Conservation (phyloP, 2,329 filamentous ascomycete species). For the Sarocladium strictum region DNA sequence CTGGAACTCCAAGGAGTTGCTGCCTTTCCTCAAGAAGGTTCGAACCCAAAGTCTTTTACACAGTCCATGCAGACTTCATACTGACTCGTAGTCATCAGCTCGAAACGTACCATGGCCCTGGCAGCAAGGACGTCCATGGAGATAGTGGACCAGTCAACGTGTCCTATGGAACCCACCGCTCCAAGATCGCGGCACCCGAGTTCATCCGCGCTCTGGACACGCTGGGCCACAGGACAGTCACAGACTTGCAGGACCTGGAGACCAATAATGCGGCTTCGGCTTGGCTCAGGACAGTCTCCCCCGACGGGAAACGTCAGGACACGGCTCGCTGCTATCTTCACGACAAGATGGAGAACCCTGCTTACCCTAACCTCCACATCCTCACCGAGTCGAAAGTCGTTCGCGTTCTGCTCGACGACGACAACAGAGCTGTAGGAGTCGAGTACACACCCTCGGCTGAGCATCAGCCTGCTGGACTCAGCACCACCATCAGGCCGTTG, state of each 20-base stretch:
- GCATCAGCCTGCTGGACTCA: not conserved
- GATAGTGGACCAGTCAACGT: slow-evolving; percentile 41
- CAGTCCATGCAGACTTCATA: no score
- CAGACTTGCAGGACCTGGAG: slow-evolving; percentile 44
- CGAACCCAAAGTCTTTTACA: no score
- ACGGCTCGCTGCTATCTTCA: slow-evolving; percentile 47
- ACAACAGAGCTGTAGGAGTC: slow-evolving; percentile 46
- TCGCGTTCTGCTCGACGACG: slow-evolving; percentile 41
- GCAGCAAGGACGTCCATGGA: slow-evolving; percentile 35
- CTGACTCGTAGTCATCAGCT: slow-evolving; percentile 20
- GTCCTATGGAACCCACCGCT: slow-evolving; percentile 37
- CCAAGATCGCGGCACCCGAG: slow-evolving; percentile 30
- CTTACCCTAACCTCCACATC: slow-evolving; percentile 48
- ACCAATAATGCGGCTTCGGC: slow-evolving; percentile 25
- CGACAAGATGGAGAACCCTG: slow-evolving; percentile 38
- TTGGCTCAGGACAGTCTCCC: slow-evolving; percentile 40
- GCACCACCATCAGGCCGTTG: not conserved
- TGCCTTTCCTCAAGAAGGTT: slow-evolving; percentile 17
- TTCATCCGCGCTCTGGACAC: slow-evolving; percentile 38
- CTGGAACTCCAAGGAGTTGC: slow-evolving; percentile 15
- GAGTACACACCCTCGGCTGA: slow-evolving; percentile 32
- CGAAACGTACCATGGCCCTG: slow-evolving; percentile 43
- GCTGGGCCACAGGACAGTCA: slow-evolving; percentile 39
- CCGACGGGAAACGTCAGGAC: slow-evolving; percentile 46
- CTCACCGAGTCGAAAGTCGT: slow-evolving; percentile 48